These are phyloP conservation scores for fission yeast (Schizosaccharomyces pombe) DNA, from an alignment of 805 yeast genomes.

Conservation along the genomic window DNA sequence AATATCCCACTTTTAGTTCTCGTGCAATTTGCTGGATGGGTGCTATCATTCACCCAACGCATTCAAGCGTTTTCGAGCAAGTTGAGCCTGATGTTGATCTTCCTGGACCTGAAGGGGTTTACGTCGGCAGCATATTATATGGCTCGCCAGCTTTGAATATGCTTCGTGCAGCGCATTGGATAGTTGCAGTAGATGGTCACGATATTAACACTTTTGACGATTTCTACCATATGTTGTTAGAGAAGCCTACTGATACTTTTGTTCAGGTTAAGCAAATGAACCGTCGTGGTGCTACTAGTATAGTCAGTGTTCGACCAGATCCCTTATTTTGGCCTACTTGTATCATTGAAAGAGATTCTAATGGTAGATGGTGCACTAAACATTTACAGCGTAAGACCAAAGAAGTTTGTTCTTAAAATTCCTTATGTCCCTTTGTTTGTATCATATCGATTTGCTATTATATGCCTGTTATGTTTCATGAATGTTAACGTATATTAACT, in stretches of 20 bases:
- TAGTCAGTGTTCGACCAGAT: constrained; percentile 9
- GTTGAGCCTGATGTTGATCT: constrained; percentile 7
- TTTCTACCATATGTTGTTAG: constrained; percentile 6
- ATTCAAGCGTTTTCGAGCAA: constrained; percentile 9
- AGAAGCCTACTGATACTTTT: constrained; percentile 6
- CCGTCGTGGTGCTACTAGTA: constrained; percentile 9
- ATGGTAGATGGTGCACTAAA: constrained; percentile 7
- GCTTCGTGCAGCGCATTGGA: constrained; percentile 33
- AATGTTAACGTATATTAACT: too few species aligned
- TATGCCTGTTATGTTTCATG: too few species aligned
- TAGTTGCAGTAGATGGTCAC: constrained; percentile 52
- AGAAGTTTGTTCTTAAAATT: too few species aligned
- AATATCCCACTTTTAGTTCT: constrained; percentile 1
- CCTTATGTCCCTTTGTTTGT: too few species aligned
- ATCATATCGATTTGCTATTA: too few species aligned
- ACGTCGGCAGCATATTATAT: constrained; percentile 10
- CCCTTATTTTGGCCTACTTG: constrained; percentile 10
- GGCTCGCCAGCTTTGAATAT: constrained; percentile 10
- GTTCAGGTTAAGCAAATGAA: constrained; percentile 10
- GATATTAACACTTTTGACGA: constrained; percentile 5
- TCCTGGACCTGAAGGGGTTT: constrained; percentile 9
- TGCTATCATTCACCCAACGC: constrained; percentile 9
- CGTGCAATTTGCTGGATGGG: constrained; percentile 9
- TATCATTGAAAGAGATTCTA: constrained; percentile 5
- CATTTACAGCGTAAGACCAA: not conserved